Conservation (phyloP, 371 early-diverging fungal genomes). For the Ordospora colligata region DNA sequence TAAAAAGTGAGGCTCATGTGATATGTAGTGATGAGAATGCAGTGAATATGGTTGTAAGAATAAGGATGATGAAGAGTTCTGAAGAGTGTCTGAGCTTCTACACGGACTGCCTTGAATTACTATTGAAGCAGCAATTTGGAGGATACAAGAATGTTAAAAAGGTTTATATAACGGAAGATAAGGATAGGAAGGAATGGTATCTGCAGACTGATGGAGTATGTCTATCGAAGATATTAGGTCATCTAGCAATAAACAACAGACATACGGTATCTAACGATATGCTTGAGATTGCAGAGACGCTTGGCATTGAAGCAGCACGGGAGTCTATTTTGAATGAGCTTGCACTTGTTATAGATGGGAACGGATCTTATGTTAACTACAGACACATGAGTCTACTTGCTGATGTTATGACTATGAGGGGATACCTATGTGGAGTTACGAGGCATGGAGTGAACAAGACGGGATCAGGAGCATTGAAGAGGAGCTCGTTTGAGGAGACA, state of each 20-base stretch:
- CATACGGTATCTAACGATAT: constrained; percentile 80
- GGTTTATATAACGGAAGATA: constrained; percentile 75
- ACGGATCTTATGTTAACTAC: constrained; percentile 95
- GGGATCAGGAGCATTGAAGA: constrained; percentile 84
- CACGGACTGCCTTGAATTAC: constrained; percentile 69
- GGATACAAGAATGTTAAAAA: constrained; percentile 78
- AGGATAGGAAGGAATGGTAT: constrained; percentile 66
- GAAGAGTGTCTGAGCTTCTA: constrained; percentile 75
- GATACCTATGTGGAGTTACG: constrained; percentile 86
- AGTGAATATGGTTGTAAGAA: constrained; percentile 73
- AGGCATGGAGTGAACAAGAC: constrained; percentile 91
- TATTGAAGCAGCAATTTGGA: constrained; percentile 76
- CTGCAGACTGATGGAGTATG: constrained; percentile 94
- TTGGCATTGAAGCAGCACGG: constrained; percentile 94
- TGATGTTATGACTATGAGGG: constrained; percentile 93
- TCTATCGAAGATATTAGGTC: constrained; percentile 72
- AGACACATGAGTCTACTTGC: constrained; percentile 86
- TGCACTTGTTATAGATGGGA: constrained; percentile 85
- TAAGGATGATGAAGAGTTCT: constrained; percentile 67
- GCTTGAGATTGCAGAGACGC: constrained; percentile 77
- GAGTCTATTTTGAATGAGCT: constrained; percentile 80
- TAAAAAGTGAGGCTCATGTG: constrained; percentile 68
- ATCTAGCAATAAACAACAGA: constrained; percentile 70
- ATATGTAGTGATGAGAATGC: constrained; percentile 84
- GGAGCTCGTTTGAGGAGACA: constrained; percentile 97